Percentiles rank a stretch among this genome's conserved stretches.
Conservation (phyloP, 2,329 filamentous ascomycete genomes). For the Aspergillus quadricinctus region DNA sequence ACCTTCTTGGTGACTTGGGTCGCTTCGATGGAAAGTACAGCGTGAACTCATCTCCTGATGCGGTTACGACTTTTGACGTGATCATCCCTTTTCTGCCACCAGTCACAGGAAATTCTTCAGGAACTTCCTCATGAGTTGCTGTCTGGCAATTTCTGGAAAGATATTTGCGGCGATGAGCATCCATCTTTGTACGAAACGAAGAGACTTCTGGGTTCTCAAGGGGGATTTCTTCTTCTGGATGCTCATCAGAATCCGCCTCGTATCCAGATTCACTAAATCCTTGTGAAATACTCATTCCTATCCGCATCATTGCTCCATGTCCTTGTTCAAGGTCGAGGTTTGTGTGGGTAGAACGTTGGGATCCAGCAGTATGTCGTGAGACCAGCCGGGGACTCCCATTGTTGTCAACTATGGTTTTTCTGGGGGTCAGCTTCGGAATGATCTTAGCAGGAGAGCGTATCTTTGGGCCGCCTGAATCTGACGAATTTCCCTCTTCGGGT, state of each 20-base stretch:
- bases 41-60: neutral
- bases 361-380: neutral
- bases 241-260: constrained; percentile 3
- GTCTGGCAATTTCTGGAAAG: neutral
- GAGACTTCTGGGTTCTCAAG: neutral
- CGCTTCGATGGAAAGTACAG: neutral
- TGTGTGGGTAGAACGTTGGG: neutral
- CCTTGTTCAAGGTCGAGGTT: neutral
- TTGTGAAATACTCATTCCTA: neutral
- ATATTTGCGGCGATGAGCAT: neutral
- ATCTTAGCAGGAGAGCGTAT: neutral
- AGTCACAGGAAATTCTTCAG: neutral
- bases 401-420: constrained; percentile 28
- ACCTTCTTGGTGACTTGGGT: neutral
- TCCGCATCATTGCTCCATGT: neutral
- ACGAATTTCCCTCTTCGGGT: neutral
- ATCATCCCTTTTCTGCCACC: neutral
- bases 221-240: neutral
- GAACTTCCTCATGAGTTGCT: neutral
- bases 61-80: neutral
- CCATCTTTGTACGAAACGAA: neutral
- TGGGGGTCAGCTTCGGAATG: constrained; percentile 2
- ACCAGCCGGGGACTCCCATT: constrained; percentile 34
- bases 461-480: neutral
- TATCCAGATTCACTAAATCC: constrained; percentile 5